Evolutionary conservation across 768 basidiomycete genomes (phyloP).

Genomic region (Pleurotus giganteus): DNA sequence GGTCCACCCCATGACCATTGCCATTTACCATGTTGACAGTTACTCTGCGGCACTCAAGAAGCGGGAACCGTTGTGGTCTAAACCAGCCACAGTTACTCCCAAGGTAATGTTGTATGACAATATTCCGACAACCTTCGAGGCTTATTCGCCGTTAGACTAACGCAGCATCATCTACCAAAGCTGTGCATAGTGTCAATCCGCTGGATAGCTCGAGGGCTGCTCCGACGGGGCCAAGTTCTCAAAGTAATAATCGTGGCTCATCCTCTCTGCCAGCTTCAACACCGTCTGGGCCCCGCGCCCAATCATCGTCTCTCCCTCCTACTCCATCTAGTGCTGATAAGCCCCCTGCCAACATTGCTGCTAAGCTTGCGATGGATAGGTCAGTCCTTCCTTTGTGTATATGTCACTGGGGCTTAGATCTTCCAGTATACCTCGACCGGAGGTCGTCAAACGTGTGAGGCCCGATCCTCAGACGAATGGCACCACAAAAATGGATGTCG

Average conservation of each 20-base stretch:
- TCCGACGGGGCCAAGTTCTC: slow-evolving; percentile 39
- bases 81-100: slow-evolving; percentile 22
- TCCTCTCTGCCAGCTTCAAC: slow-evolving; percentile 31
- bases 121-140: not conserved
- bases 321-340: slow-evolving; percentile 36
- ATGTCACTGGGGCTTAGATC: not conserved
- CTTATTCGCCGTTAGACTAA: not conserved
- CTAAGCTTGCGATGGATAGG: slow-evolving; percentile 70
- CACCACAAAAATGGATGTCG: slow-evolving; percentile 26
- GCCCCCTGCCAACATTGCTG: slow-evolving; percentile 29
- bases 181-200: slow-evolving; percentile 9
- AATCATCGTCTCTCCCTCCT: slow-evolving; percentile 41
- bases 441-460: slow-evolving; percentile 67
- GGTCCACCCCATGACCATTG: not conserved
- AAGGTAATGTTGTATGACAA: slow-evolving; percentile 20
- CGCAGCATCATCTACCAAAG: not conserved
- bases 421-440: slow-evolving; percentile 70
- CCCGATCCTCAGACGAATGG: slow-evolving; percentile 36
- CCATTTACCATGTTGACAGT: slow-evolving; percentile 29
- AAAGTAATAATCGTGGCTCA: slow-evolving; percentile 37
- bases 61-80: slow-evolving; percentile 57
- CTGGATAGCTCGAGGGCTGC: slow-evolving; percentile 28
- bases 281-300: slow-evolving; percentile 35
- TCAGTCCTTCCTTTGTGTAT: slow-evolving; percentile 24
- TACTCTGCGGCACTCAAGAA: slow-evolving; percentile 77